phyloP scores from a whole-genome alignment of 2,329 filamentous ascomycete genomes.

The Xylariaceae sp. region DNA sequence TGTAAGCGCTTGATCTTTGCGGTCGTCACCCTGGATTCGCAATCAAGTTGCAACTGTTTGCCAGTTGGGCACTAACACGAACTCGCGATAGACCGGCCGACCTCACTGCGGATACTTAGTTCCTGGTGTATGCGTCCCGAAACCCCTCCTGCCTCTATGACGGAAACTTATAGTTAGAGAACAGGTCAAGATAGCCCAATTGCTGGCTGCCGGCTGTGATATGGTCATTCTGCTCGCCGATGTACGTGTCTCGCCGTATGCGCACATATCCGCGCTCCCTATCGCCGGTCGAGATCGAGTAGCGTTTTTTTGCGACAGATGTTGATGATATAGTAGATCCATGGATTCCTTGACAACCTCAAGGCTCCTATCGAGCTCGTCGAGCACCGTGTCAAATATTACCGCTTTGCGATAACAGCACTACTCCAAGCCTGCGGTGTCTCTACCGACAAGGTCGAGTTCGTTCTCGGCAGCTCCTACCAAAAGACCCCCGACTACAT shows the following conservation, averaged over 20 bases:
- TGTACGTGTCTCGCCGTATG: constrained; percentile 32
- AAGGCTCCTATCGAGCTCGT: constrained; percentile 89
- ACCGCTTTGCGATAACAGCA: constrained; percentile 68
- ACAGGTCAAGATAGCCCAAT: constrained; percentile 77
- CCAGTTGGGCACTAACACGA: constrained; percentile 5
- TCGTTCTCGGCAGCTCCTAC: constrained; percentile 80
- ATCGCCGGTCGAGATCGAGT: too few species aligned
- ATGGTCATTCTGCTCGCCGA: constrained; percentile 73
- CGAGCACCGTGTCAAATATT: constrained; percentile 76
- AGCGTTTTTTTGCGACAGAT: too few species aligned
- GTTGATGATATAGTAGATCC: constrained; percentile 27
- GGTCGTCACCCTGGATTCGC: neutral
- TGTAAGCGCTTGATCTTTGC: constrained; percentile 49
- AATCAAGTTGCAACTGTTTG: neutral
- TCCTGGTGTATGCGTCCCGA: constrained; percentile 45
- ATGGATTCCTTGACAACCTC: constrained; percentile 75
- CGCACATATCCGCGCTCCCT: too few species aligned
- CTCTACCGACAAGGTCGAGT: constrained; percentile 70
- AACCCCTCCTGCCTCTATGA: neutral
- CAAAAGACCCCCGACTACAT: constrained; percentile 68
- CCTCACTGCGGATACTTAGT: constrained; percentile 90
- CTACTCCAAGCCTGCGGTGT: constrained; percentile 75
- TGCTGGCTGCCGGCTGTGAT: constrained; percentile 77
- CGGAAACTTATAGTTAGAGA: constrained; percentile 1
- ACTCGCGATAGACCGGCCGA: constrained; percentile 54